Evolutionary conservation across 345 rosid species (phyloP), one percentile per base, ranked within the genome.

Genomic region (Eucalyptus regnans): DNA sequence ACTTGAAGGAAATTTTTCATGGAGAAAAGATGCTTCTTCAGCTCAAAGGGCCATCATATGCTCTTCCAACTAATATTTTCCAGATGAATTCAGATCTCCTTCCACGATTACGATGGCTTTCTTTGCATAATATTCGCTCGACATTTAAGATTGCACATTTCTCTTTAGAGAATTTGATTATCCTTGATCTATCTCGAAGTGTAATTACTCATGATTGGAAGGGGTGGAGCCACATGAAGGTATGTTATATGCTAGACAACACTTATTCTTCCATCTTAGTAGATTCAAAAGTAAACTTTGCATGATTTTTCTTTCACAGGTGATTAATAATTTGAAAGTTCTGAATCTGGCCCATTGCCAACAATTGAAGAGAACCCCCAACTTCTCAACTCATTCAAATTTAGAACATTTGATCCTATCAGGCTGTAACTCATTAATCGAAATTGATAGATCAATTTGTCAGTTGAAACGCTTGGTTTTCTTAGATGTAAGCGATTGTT

Each of bases 391-490:
- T 50, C 51, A 50, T 50, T 50, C 51, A 50, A 50, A 50, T 50
- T 50, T 50, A 13, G 6, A 50, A 50, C 51, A 5, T 50, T 50
- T 50, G 51, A 50, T 50, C 51, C 16, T 50, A 50, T 50, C 3
- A 13, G 0, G 1, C 2, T 50, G 51, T 50, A 0, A 2, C 0
- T 50, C 51, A 50, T 50, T 50, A 13, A 50, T 2, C 51, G 1
- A 50, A 50, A 50, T 50, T 50, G 51, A 50, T 50, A 5, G 6
- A 50, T 50, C 51, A 50, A 50, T 50, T 50, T 50, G 16, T 50
- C 51, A 13, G 2, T 13, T 50, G 51, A 50, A 50, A 50, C 0
- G 6, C 16, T 50, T 50, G 6, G 6, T 13, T 50, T 50, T 13
- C 51, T 50, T 50, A 50, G 51, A 50, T 50, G 51, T 13, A 50